These are phyloP conservation scores for Cocos nucifera DNA, from an alignment of 176 grass and related monocot genomes.

Conservation along the genomic window DNA sequence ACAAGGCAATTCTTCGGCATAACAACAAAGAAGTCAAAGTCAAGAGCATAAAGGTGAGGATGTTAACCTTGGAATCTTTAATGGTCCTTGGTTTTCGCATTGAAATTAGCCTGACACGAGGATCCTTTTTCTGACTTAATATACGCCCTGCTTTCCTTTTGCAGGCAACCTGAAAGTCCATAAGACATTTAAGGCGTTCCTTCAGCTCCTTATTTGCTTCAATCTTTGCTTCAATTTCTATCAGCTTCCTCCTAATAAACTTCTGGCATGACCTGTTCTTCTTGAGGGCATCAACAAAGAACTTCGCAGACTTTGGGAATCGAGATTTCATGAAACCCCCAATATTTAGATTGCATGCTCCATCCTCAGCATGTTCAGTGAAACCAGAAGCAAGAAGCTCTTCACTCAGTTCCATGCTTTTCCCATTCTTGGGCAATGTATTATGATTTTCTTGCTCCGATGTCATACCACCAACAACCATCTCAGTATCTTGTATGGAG, in stretches of 20 bases:
- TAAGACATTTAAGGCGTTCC: conserved; percentile 72
- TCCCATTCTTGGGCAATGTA: neutral
- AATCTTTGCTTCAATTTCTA: conserved; percentile 71
- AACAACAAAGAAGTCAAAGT: neutral
- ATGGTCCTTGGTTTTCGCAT: conserved; percentile 15
- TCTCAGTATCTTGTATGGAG: conserved; percentile 3
- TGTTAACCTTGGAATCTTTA: conserved; percentile 33
- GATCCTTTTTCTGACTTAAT: conserved; percentile 69
- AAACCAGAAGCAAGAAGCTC: neutral
- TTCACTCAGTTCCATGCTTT: neutral
- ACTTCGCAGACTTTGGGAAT: conserved; percentile 58
- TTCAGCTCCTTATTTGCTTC: conserved; percentile 83
- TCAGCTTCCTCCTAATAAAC: conserved; percentile 79
- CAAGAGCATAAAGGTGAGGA: neutral
- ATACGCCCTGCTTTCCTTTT: conserved; percentile 40
- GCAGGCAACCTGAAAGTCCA: conserved; percentile 72
- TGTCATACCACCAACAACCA: neutral
- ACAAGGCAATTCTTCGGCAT: too few relatives aligned
- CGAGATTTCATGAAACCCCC: conserved; percentile 8
- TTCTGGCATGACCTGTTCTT: conserved; percentile 88
- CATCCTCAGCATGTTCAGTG: neutral
- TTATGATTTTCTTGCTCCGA: conserved; percentile 6
- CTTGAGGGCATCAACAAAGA: conserved; percentile 71
- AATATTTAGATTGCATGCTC: conserved; percentile 10
- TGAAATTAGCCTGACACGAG: conserved; percentile 68